Evolutionary conservation across 1,284 basidiomycete genomes (phyloP), one percentile per base, ranked within the genome.

Genomic region (Sanghuangporus baumii): DNA sequence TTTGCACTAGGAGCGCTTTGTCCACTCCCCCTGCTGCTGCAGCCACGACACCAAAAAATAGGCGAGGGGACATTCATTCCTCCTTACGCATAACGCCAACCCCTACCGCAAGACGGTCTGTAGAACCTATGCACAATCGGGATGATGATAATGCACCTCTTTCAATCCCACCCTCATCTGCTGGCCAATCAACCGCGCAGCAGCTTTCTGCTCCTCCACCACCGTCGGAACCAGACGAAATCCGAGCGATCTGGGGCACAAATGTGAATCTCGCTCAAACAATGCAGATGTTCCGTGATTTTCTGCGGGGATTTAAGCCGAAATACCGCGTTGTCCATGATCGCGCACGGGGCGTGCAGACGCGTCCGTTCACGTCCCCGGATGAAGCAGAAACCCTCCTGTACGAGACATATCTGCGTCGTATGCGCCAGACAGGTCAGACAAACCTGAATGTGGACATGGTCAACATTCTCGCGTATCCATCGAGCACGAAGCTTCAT

Each of bases 201-300:
- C 61, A 63, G 40, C 55, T 65, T 41, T 65, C 64, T 38, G 64
- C 83, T 11, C 80, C 79, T 7, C 79, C 76, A 0, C 82, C 84
- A 1, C 81, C 85, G 1, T 85, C 88, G 59, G 86, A 90, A 66
- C 85, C 88, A 2, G 83, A 92, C 65, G 90, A 91, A 64, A 88
- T 93, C 65, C 91, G 93, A 64, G 94, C 90, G 26, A 94, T 98
- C 68, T 98, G 96, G 96, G 96, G 96, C 41, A 99, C 96, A 0
- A 95, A 90, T 2, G 94, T 99, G 66, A 91, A 92, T 67, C 83
- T 98, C 23, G 82, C 85, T 5, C 92, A 97, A 74, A 91, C 91
- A 11, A 97, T 98, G 92, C 88, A 89, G 70, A 76, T 88, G 34
- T 98, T 98, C 79, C 85, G 88, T 55, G 87, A 92, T 55, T 98